Conservation (phyloP, 164 flowering plant genomes). For the Nelumbo lutea region DNA sequence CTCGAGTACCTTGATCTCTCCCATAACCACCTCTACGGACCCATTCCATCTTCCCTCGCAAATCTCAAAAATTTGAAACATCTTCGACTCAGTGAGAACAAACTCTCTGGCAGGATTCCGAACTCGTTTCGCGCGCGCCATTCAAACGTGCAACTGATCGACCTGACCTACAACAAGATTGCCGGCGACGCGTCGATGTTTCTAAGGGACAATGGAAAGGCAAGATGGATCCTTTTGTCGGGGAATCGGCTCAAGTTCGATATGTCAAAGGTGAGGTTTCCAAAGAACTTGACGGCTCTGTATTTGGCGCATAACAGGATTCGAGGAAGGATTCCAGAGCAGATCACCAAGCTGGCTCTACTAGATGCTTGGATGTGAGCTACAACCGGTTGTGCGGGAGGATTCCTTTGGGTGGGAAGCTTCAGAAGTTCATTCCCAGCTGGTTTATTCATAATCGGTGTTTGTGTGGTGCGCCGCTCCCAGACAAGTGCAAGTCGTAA, state of each 20-base stretch:
- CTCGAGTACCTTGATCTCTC: neutral
- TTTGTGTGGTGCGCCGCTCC: conserved; percentile 10
- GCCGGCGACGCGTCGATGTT: neutral
- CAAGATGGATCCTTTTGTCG: neutral
- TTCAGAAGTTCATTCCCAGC: no score
- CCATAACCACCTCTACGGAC: neutral
- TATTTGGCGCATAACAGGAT: neutral
- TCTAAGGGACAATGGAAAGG: neutral
- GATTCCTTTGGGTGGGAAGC: no score
- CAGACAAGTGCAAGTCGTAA: neutral
- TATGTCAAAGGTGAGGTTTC: neutral
- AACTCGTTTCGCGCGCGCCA: neutral
- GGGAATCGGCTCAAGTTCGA: neutral
- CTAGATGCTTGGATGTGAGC: no score
- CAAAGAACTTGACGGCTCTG: neutral
- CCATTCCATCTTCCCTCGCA: neutral
- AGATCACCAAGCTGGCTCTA: neutral
- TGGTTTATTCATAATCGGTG: no score
- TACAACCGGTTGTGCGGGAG: no score
- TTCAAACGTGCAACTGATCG: conserved; percentile 5
- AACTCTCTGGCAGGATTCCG: neutral
- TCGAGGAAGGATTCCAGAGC: neutral
- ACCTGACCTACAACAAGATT: conserved; percentile 35
- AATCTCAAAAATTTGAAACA: neutral
- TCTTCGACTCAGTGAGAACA: neutral